Conservation (phyloP, 2,329 filamentous ascomycete genomes). For the Ophiostoma tasmaniense region DNA sequence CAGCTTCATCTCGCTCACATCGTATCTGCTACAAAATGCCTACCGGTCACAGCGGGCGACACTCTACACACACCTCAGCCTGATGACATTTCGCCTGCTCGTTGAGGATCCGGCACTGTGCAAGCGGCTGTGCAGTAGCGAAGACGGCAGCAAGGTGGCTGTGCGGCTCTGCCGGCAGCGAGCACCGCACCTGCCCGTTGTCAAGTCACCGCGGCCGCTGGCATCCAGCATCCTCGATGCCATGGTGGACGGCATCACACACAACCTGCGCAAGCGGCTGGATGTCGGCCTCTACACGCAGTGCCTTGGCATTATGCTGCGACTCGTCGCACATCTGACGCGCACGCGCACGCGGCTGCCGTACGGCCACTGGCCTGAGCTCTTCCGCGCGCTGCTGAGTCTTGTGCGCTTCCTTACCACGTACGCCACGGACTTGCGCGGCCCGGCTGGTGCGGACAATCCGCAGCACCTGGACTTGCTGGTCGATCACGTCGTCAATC, state of each 20-base stretch:
- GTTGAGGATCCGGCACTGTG: conserved; percentile 77
- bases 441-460: conserved; percentile 23
- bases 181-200: conserved; percentile 71
- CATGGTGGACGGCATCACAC: conserved; percentile 83
- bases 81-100: conserved; percentile 77
- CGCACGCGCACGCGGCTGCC: conserved; percentile 69
- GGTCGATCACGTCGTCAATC: conserved; percentile 68
- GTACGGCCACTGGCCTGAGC: conserved; percentile 87
- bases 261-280: conserved; percentile 79
- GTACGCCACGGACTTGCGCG: conserved; percentile 69
- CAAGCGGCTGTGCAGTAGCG: conserved; percentile 60
- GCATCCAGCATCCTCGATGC: conserved; percentile 74
- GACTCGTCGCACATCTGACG: conserved; percentile 75
- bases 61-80: conserved; percentile 74
- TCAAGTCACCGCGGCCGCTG: conserved; percentile 63
- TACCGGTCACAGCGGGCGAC: conserved; percentile 71
- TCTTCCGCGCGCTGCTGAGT: conserved; percentile 82
- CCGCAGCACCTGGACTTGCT: conserved; percentile 63
- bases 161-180: conserved; percentile 85
- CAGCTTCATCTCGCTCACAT: conserved; percentile 77
- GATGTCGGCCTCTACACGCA: conserved; percentile 80
- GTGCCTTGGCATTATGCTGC: conserved; percentile 70
- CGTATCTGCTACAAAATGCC: conserved; percentile 89
- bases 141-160: conserved; percentile 40
- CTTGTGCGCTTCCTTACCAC: conserved; percentile 85